Conservation (phyloP, 2,329 filamentous ascomycete species). For the Fusarium nodosum region DNA sequence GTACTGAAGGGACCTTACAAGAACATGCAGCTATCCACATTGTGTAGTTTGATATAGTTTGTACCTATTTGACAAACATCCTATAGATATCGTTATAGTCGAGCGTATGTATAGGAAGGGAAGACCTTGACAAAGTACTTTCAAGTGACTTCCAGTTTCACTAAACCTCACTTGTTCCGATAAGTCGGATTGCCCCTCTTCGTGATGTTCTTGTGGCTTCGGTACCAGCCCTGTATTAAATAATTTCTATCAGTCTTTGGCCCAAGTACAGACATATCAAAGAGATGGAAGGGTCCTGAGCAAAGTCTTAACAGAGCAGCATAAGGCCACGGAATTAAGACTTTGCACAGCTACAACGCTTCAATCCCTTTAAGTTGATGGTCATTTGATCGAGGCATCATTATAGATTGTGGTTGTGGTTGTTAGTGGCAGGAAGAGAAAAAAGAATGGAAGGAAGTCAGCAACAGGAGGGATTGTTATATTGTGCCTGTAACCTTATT, state of each 20-base stretch:
- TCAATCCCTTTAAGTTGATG: too few relatives aligned
- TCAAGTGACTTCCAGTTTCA: not conserved
- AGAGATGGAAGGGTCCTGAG: not conserved
- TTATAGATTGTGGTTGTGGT: too few relatives aligned
- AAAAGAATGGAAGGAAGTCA: too few relatives aligned
- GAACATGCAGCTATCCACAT: not conserved
- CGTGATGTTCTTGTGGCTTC: not conserved
- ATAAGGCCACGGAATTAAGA: not conserved
- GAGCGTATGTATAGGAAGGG: not conserved
- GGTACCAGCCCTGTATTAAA: not conserved
- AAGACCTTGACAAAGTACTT: not conserved
- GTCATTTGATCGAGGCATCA: too few relatives aligned
- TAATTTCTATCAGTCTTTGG: not conserved
- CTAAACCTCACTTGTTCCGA: too few relatives aligned
- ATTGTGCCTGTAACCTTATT: too few relatives aligned
- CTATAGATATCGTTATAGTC: not conserved
- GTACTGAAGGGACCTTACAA: not conserved
- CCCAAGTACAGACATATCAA: not conserved
- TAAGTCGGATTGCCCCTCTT: not conserved
- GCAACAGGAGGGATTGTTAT: too few relatives aligned
- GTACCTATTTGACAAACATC: not conserved
- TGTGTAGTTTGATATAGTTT: not conserved
- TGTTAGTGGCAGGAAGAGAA: too few relatives aligned
- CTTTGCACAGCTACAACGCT: not conserved
- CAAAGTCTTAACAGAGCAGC: not conserved